A percentile compares a stretch with the other conserved stretches of the same genome.
Conservation (phyloP, 2,329 filamentous ascomycete species). For the Talaromyces sp. region DNA sequence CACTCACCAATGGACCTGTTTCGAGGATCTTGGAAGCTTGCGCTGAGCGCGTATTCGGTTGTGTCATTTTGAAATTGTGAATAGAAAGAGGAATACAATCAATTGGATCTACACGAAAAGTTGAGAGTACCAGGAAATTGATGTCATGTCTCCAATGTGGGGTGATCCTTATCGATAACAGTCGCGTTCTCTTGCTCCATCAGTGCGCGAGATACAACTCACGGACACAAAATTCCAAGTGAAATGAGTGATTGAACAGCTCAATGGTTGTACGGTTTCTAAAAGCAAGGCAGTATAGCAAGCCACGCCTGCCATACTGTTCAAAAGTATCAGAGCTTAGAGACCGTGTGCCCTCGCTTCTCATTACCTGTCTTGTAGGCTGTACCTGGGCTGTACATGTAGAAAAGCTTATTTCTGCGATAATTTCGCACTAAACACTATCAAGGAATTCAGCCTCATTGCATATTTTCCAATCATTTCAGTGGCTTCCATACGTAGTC, state of each 20-base stretch:
- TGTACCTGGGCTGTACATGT: neutral
- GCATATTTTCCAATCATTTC: neutral
- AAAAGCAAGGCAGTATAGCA: neutral
- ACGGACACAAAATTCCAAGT: neutral
- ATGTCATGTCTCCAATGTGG: conserved; percentile 6
- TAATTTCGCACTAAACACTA: neutral
- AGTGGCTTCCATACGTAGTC: neutral
- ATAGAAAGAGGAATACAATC: neutral
- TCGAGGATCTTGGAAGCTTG: conserved; percentile 15
- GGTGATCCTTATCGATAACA: conserved; percentile 5
- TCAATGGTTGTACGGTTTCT: too few species aligned
- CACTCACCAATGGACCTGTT: conserved; percentile 15
- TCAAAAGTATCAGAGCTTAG: too few species aligned
- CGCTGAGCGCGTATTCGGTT: neutral
- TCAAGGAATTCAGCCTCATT: neutral
- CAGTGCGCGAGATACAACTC: neutral
- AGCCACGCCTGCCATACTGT: neutral
- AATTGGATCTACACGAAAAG: neutral
- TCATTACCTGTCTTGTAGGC: neutral
- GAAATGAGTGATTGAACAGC: too few species aligned
- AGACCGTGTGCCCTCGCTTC: neutral
- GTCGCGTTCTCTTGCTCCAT: neutral
- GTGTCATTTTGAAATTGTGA: neutral
- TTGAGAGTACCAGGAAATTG: neutral
- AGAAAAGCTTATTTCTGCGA: neutral